Percentiles rank a stretch among this genome's conserved stretches.
Conservation (phyloP, 2,329 filamentous ascomycete species). For the Pseudogymnoascus verrucosus region DNA sequence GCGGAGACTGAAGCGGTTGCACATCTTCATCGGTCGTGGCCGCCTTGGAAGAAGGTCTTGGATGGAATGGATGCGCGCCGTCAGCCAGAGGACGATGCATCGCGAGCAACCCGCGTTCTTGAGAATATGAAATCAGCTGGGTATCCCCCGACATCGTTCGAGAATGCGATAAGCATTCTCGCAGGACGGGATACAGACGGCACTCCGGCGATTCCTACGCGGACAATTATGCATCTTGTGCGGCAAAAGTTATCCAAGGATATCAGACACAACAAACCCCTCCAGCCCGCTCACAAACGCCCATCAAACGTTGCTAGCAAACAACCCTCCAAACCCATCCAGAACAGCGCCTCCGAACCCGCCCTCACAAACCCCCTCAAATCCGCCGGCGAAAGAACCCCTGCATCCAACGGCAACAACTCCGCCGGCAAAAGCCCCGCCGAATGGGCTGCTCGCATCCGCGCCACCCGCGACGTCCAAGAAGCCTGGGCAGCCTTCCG, state of each 20-base stretch:
- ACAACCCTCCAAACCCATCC: background rate
- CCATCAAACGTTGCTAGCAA: background rate
- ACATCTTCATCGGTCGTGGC: constrained; percentile 48
- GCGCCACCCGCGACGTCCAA: constrained; percentile 50
- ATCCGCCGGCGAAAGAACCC: background rate
- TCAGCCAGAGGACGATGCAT: constrained; percentile 43
- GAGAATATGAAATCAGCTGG: constrained; percentile 49
- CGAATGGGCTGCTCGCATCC: constrained; percentile 48
- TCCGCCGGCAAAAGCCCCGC: background rate
- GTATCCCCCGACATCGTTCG: constrained; percentile 37
- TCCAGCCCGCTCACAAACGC: background rate
- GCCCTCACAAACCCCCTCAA: background rate
- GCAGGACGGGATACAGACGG: constrained; percentile 44
- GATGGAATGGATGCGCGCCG: constrained; percentile 52
- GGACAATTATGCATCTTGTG: constrained; percentile 26
- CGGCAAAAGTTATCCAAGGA: background rate
- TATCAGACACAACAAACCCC: background rate
- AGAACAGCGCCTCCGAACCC: background rate
- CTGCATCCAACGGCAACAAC: background rate
- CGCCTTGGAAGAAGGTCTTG: constrained; percentile 48
- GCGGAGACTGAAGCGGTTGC: constrained; percentile 41
- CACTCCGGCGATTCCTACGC: constrained; percentile 50
- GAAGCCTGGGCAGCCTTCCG: constrained; percentile 48
- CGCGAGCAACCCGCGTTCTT: constrained; percentile 45
- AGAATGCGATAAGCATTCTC: constrained; percentile 43